Percentiles rank a stretch among this genome's conserved stretches.
These are phyloP conservation scores for Bimuria novae-zelandiae DNA, from an alignment of 2,329 filamentous ascomycete genomes.

Conservation along the genomic window DNA sequence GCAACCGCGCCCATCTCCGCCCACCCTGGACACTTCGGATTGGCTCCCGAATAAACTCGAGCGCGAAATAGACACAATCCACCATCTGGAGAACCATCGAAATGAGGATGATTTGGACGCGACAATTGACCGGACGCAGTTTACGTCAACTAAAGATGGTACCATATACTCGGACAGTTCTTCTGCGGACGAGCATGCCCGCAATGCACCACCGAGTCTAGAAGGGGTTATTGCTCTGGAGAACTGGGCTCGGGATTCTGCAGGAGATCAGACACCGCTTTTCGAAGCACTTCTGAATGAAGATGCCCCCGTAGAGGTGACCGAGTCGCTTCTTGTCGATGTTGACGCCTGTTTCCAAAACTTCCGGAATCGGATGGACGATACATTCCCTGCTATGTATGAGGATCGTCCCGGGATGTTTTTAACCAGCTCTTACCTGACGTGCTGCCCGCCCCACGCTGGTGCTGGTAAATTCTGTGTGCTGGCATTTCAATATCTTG, in stretches of 20 bases:
- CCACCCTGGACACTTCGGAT: background rate
- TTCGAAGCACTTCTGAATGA: background rate
- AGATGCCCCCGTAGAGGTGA: background rate
- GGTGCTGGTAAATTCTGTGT: constrained; percentile 12
- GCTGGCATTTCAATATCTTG: constrained; percentile 4
- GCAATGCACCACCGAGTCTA: background rate
- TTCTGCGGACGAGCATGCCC: too few relatives aligned
- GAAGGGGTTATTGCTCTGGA: background rate
- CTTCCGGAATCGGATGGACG: constrained; percentile 7
- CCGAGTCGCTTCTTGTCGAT: background rate
- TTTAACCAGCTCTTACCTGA: constrained; percentile 2
- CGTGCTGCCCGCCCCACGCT: constrained; percentile 10
- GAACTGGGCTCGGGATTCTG: background rate
- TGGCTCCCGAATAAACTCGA: too few relatives aligned
- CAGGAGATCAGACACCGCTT: background rate
- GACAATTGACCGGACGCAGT: too few relatives aligned
- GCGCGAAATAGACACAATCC: too few relatives aligned
- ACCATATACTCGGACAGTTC: too few relatives aligned
- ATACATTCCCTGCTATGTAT: background rate
- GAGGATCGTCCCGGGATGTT: constrained; percentile 10
- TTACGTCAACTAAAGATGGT: too few relatives aligned
- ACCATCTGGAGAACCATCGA: too few relatives aligned
- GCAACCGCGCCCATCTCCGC: background rate
- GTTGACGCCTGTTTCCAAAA: constrained; percentile 12
- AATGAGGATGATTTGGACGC: too few relatives aligned